Evolutionary conservation across 495 filamentous ascomycete genomes (phyloP), one percentile per base, ranked within the genome.

Genomic region (Hypoxylon intermedium): DNA sequence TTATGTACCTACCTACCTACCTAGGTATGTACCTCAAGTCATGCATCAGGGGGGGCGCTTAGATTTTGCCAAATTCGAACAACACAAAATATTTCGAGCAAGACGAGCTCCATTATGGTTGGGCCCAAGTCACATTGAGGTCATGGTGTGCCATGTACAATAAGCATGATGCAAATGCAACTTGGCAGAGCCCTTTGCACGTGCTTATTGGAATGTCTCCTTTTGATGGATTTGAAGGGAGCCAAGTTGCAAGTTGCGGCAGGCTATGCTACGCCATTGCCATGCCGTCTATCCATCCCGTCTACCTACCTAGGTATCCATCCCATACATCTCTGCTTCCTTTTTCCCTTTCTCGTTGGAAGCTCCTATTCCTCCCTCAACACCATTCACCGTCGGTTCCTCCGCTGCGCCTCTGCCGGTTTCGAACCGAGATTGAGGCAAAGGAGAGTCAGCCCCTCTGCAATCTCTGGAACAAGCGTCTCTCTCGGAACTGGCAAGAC

Each of bases 131-230:
- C 45, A 44, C 47, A 16, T 37, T 37, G 45, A 56, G 38, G 40
- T 62, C 45, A 62, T 56, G 52, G 38, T 46, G 46, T 56, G 11
- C 47, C 34, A 63, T 62, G 46, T 19, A 36, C 51, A 45, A 20
- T 40, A 51, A 40, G 34, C 23, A 23, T 48, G 46, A 58, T 63
- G 54, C 36, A 49, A 57, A 58, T 63, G 54, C 36, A 49, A 57
- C 51, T 34, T 6, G 33, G 43, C 61, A 54, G 21, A 18, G 19
- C 33, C 46, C 18, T 23, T 34, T 12, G 34, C 60, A 51, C 42
- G 20, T 47, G 52, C 15, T 21, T 41, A 15, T 31, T 42, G 3
- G 19, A 6, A 54, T 51, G 28, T 42, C 2, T 21, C 20, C 16
- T 11, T 33, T n/a, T n/a, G n/a, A n/a, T n/a, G 34, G 30, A 33